Evolutionary conservation across 2,329 filamentous ascomycete genomes (phyloP).

Genomic region (Massarina eburnea): DNA sequence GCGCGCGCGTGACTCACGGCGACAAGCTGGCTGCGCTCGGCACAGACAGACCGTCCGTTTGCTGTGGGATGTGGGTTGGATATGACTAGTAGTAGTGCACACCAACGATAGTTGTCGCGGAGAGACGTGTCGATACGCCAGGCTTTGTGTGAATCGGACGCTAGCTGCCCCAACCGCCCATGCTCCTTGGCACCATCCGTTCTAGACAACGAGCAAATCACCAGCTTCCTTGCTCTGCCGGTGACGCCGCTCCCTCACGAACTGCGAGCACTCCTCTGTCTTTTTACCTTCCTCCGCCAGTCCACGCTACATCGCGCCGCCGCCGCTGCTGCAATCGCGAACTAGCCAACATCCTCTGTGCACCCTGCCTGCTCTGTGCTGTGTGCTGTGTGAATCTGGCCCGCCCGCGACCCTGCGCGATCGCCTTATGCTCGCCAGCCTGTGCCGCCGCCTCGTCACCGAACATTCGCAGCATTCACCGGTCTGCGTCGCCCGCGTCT

Average conservation of each 20-base stretch:
- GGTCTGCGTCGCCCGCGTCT: constrained; percentile 13
- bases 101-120: too few species aligned
- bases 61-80: too few species aligned
- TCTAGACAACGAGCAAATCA: not conserved
- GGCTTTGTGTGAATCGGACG: constrained; percentile 2
- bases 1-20: too few species aligned
- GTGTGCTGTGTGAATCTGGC: not conserved
- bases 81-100: too few species aligned
- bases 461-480: constrained; percentile 17
- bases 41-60: too few species aligned
- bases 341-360: not conserved
- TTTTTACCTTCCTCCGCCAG: constrained; percentile 1
- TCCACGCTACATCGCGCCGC: not conserved
- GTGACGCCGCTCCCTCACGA: constrained; percentile 1
- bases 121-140: not conserved
- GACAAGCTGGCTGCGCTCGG: too few species aligned
- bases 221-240: not conserved
- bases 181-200: not conserved
- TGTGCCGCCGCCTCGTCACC: constrained; percentile 1
- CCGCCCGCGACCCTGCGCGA: not conserved
- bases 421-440: not conserved
- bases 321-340: not conserved
- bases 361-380: not conserved
- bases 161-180: not conserved
- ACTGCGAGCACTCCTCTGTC: not conserved